Evolutionary conservation across 2,329 filamentous ascomycete species (phyloP), one percentile per base, ranked within the genome.

Genomic region (Paracamarosporium sp.): DNA sequence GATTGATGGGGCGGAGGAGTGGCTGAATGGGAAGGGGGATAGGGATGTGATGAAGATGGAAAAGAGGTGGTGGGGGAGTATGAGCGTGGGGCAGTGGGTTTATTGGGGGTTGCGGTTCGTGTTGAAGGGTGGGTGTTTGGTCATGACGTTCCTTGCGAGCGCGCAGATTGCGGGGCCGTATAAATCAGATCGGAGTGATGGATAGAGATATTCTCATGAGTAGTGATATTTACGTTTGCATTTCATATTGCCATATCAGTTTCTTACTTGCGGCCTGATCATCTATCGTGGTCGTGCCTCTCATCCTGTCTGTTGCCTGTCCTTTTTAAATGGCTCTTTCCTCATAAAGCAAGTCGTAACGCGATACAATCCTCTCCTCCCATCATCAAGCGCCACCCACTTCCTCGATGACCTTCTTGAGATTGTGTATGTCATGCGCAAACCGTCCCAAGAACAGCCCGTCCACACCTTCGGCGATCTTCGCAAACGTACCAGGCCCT

Each of bases 361-460:
- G 9, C 15, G 9, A 22, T 33, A 3, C 5, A 25, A 5, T 22
- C 13, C 8, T 22, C 40, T 12, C n/a, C 2, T 11, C n/a, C 5
- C n/a, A 9, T 13, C 48, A 30, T 40, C 35, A 43, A 13, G 70
- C 68, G 24, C 79, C 79, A 8, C 86, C 85, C 30, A 95, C 86
- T 74, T 96, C 92, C 30, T 81, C 76, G 45, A 94, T 87, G 5
- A 92, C 91, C 78, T 86, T 86, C 59, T 86, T 83, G 64, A 96
- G 87, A 51, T 88, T 88, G 33, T 84, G 83, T 8, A 90, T 83
- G 69, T 94, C 88, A 77, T 96, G 92, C 12, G 87, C 92, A 74
- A 95, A 96, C 27, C 92, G 80, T 0, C 92, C 92, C 55, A 96
- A 73, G 68, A 95, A 95, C 75, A 95, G 79, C 0, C 91, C 92